Base-by-base conservation (phyloP, 345 rosid species). In the Citrus mangshanensis region DNA sequence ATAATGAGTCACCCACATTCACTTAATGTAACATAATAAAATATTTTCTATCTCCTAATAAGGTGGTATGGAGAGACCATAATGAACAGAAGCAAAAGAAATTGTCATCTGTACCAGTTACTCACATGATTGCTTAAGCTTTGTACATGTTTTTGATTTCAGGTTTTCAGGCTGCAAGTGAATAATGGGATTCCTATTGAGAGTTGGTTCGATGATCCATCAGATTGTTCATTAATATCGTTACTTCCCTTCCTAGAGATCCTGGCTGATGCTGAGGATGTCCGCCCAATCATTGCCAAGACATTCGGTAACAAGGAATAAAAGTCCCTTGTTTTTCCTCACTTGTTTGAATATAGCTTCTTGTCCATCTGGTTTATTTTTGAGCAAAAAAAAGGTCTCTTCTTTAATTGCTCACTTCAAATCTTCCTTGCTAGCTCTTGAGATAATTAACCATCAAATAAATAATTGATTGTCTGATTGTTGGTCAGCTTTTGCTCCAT, bases 151-250 rank as follows among this genome's bases (percentile, higher is more conserved):
- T 68, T 58, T 72, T 76, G 80, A 56, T 89, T 89, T 82, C 90
- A 94, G 97, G 97, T 91, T 73, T 94, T 90, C 91, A 91, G 93
- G 84, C 86, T 93, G 93, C 99, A 96, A 86, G 89, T 93, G 77
- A 89, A 91, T 86, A 96, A 96, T 64, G 99, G 97, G 82, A 96
- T 94, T 83, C 99, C 99, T 59, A 96, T 96, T 76, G 88, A 88
- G 90, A 96, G 99, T 87, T 94, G 98, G 99, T 94, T 89, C 56
- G 90, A 89, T 84, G 99, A 96, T 82, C 92, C 95, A 78, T 86
- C 87, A n/a, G 99, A 96, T 89, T 82, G 87, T 77, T 95, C 91
- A 35, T 84, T 96, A 86, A 76, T 96, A 51, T 82, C 95, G 13
- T 88, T 96, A 77, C 95, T 96, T 70, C 97, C 99, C 81, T 93